Evolutionary conservation across 176 grass and related monocot species (phyloP).

Genomic region (Lolium multiflorum): DNA sequence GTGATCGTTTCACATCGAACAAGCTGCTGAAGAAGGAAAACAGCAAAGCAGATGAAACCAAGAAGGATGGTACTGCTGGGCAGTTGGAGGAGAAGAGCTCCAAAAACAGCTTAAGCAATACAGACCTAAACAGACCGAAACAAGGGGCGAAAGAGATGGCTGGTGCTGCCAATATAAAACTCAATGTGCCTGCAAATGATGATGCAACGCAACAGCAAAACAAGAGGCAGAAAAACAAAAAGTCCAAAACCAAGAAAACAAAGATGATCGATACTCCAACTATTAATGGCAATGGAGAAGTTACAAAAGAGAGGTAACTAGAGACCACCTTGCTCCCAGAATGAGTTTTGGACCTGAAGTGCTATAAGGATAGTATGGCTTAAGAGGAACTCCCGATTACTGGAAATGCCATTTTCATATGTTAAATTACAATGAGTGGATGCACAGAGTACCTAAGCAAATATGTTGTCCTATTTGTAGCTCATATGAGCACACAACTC

Average conservation of each 20-base stretch:
- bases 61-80: constrained; percentile 30
- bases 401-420: background rate
- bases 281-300: constrained; percentile 3
- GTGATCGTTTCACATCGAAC: constrained; percentile 40
- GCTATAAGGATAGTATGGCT: background rate
- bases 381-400: constrained; percentile 12
- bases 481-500: constrained; percentile 22
- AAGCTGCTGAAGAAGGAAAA: constrained; percentile 45
- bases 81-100: constrained; percentile 37
- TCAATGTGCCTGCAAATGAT: background rate
- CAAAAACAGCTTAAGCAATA: constrained; percentile 25
- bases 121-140: background rate
- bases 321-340: constrained; percentile 7
- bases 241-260: constrained; percentile 43
- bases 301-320: constrained; percentile 33
- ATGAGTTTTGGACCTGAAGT: background rate
- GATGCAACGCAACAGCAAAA: constrained; percentile 37
- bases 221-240: constrained; percentile 53
- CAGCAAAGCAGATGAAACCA: constrained; percentile 37
- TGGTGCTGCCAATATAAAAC: constrained; percentile 34
- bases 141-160: background rate
- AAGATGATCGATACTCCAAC: background rate
- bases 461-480: constrained; percentile 21
- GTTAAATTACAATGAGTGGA: background rate
- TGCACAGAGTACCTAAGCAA: background rate